These are phyloP conservation scores for Aspergillus nanangensis DNA, from an alignment of 495 filamentous ascomycete species.

Conservation along the genomic window DNA sequence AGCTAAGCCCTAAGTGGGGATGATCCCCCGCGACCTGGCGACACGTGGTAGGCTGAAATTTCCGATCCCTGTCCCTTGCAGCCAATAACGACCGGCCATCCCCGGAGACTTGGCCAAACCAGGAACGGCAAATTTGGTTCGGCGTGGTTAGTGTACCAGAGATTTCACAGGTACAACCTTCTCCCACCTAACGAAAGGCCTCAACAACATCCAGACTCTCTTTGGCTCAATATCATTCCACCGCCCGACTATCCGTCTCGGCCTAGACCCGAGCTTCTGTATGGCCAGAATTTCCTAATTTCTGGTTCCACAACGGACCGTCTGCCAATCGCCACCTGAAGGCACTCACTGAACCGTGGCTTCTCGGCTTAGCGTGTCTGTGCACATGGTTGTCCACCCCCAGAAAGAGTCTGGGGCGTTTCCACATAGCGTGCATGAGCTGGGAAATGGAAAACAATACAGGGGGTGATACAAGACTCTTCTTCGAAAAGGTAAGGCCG, in stretches of 20 bases:
- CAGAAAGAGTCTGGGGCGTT: neutral
- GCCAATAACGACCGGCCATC: constrained; percentile 3
- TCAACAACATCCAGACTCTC: no score
- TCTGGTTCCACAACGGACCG: no score
- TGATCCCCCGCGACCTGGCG: no score
- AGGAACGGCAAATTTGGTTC: constrained; percentile 1
- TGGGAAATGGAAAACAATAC: neutral
- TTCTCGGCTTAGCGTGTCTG: no score
- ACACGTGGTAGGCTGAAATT: constrained; percentile 16
- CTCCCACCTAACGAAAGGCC: no score
- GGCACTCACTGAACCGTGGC: no score
- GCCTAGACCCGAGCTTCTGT: constrained; percentile 15
- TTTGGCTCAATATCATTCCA: no score
- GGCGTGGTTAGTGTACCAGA: neutral
- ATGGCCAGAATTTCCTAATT: no score
- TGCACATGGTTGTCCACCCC: neutral
- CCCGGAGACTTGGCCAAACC: constrained; percentile 3
- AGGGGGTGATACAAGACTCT: neutral
- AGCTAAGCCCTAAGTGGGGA: no score
- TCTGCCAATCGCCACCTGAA: no score
- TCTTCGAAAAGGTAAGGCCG: neutral
- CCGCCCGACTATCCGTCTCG: constrained; percentile 9
- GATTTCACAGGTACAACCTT: no score
- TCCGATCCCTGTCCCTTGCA: constrained; percentile 8
- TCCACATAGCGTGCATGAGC: no score